Evolutionary conservation across 1,139 yeast species (phyloP).

Genomic region (Suhomyces maxii): DNA sequence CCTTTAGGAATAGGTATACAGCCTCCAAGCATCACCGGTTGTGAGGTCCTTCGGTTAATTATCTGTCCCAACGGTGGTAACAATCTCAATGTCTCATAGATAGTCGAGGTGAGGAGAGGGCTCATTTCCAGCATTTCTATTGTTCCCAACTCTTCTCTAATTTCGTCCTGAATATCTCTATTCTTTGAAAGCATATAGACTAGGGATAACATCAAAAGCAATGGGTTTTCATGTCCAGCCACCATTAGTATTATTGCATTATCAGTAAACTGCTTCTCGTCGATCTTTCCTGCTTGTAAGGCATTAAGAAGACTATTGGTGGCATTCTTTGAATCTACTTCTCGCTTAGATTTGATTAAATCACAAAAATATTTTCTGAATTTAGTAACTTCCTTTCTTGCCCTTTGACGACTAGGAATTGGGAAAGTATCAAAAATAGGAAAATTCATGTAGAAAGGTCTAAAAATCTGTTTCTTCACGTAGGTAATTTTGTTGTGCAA

Average conservation of each 20-base stretch:
- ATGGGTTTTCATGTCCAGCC: slow-evolving; percentile 68
- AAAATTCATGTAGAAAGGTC: slow-evolving; percentile 55
- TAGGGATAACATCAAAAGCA: slow-evolving; percentile 49
- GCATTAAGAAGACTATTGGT: slow-evolving; percentile 40
- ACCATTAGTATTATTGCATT: slow-evolving; percentile 59
- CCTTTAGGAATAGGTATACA: slow-evolving; percentile 52
- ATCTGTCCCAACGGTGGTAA: slow-evolving; percentile 62
- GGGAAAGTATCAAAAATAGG: slow-evolving; percentile 54
- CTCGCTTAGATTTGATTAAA: slow-evolving; percentile 26
- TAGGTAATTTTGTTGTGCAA: slow-evolving; percentile 41
- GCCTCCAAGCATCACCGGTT: slow-evolving; percentile 37
- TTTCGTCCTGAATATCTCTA: slow-evolving; percentile 31
- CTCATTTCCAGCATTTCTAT: slow-evolving; percentile 6
- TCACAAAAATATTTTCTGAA: slow-evolving; percentile 39
- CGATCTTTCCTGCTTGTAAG: slow-evolving; percentile 32
- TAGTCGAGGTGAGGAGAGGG: slow-evolving; percentile 5
- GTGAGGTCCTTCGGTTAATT: slow-evolving; percentile 50
- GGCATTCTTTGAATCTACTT: slow-evolving; percentile 19
- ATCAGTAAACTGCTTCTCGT: slow-evolving; percentile 51
- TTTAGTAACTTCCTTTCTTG: slow-evolving; percentile 42
- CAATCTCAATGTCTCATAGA: slow-evolving; percentile 54
- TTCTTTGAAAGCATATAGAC: slow-evolving; percentile 49
- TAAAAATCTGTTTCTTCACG: slow-evolving; percentile 56
- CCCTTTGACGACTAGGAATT: slow-evolving; percentile 47
- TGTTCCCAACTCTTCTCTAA: slow-evolving; percentile 29